These are phyloP conservation scores for Sclerotiophoma versabilis DNA, from an alignment of 2,329 filamentous ascomycete genomes.

Conservation along the genomic window DNA sequence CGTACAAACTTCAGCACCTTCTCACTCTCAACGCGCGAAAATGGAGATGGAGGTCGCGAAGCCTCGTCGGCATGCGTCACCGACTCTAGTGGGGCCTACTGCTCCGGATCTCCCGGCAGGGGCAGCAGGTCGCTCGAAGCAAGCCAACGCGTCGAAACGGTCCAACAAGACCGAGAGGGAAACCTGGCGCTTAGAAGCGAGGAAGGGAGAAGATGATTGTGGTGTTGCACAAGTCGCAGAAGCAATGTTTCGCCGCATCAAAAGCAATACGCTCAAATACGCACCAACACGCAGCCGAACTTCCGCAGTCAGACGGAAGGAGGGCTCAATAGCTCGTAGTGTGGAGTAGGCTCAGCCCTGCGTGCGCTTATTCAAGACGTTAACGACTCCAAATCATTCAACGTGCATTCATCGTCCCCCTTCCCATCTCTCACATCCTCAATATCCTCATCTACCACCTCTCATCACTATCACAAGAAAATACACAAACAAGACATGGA, in stretches of 20 bases:
- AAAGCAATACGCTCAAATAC: background rate
- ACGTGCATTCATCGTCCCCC: conserved; percentile 11
- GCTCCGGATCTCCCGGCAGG: conserved; percentile 30
- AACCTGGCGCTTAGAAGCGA: background rate
- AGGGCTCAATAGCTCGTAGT: conserved; percentile 23
- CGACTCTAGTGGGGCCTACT: conserved; percentile 23
- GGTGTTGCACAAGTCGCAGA: no score
- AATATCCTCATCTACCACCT: background rate
- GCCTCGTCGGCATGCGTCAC: conserved; percentile 25
- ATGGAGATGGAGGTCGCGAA: background rate
- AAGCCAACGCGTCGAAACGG: conserved; percentile 1
- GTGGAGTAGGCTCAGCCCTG: conserved; percentile 35
- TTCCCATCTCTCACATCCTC: background rate
- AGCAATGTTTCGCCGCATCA: background rate
- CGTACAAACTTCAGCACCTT: background rate
- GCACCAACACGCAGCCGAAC: background rate
- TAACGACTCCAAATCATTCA: conserved; percentile 10
- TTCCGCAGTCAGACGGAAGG: conserved; percentile 8
- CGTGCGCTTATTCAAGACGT: conserved; percentile 28
- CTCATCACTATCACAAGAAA: background rate
- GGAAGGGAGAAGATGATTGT: background rate
- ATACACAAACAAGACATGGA: conserved; percentile 30
- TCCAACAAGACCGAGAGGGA: background rate
- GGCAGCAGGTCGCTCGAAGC: conserved; percentile 1
- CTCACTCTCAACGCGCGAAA: background rate